Percentiles rank a stretch among this genome's conserved stretches.
Evolutionary conservation across 1,139 yeast species (phyloP).

Genomic region (Yamadazyma triangularis): DNA sequence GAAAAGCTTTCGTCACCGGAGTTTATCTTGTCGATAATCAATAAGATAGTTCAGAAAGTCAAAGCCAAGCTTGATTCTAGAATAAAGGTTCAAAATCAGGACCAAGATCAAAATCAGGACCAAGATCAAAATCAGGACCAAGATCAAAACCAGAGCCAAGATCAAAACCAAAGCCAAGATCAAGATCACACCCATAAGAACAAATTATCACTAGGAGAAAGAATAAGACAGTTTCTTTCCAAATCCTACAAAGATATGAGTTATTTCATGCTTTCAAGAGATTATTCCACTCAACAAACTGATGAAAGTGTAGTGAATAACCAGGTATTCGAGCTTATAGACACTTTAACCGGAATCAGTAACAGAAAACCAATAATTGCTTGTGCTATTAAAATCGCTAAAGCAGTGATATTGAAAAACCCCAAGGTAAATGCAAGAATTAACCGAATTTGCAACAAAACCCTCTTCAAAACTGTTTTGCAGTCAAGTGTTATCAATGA

Average conservation of each 20-base stretch:
- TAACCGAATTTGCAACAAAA: conserved; percentile 15
- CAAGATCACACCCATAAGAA: no score
- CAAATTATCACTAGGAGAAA: conserved; percentile 2
- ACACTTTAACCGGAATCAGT: conserved; percentile 26
- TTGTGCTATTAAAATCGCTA: conserved; percentile 12
- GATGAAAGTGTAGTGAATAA: conserved; percentile 10
- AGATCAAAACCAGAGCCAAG: no score
- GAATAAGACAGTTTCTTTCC: conserved; percentile 7
- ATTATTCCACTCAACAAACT: conserved; percentile 3
- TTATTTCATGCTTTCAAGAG: conserved; percentile 10
- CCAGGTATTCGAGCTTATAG: conserved; percentile 21
- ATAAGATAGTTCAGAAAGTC: conserved; percentile 4
- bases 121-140: no score
- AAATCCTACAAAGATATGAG: conserved; percentile 12
- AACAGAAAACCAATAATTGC: conserved; percentile 24
- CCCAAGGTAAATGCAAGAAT: conserved; percentile 11
- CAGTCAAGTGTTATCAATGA: conserved; percentile 15
- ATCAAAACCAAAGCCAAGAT: no score
- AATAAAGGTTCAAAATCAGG: neutral
- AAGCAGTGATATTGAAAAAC: conserved; percentile 11
- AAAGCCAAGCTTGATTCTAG: conserved; percentile 2
- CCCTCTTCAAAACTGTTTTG: conserved; percentile 11
- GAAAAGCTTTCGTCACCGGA: conserved; percentile 26
- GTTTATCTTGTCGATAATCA: conserved; percentile 20
- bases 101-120: no score